These are phyloP conservation scores for Heimioporus sp. DNA, from an alignment of 768 basidiomycete species.

Conservation along the genomic window DNA sequence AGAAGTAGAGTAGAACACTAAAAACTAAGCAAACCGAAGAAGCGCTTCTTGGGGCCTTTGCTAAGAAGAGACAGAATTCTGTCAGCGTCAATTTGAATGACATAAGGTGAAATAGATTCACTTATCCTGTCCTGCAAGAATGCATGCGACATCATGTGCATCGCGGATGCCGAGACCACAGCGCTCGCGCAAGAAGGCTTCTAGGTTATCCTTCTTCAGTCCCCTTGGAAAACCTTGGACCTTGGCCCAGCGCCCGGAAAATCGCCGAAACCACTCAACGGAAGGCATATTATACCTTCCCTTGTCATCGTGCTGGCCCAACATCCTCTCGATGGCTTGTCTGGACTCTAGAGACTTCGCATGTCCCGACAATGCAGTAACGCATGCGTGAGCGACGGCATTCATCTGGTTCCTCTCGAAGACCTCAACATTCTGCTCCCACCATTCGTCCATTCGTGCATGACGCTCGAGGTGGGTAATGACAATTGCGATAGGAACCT, in stretches of 20 bases:
- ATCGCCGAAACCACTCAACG: not conserved
- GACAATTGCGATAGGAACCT: constrained; percentile 2
- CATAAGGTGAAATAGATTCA: not conserved
- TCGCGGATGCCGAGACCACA: not conserved
- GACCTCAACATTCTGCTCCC: not conserved
- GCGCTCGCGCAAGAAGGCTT: not conserved
- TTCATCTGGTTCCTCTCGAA: not conserved
- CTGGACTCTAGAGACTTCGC: not conserved
- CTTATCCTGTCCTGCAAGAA: not conserved
- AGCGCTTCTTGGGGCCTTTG: not conserved
- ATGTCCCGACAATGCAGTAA: not conserved
- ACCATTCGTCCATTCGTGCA: constrained; percentile 2
- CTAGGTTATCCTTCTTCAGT: not conserved
- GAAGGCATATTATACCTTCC: constrained; percentile 3
- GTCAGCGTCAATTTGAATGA: not conserved
- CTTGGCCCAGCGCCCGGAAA: not conserved
- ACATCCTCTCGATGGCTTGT: not conserved
- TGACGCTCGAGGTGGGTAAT: constrained; percentile 1
- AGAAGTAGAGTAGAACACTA: not conserved
- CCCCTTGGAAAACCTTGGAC: not conserved
- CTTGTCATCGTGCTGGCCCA: not conserved
- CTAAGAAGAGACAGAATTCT: not conserved
- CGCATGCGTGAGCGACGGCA: constrained; percentile 1
- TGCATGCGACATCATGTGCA: not conserved
- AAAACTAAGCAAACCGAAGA: not conserved